Percentiles rank a stretch among this genome's conserved stretches.
Conservation (phyloP, 1,284 basidiomycete genomes). For the Agroathelia rolfsii region DNA sequence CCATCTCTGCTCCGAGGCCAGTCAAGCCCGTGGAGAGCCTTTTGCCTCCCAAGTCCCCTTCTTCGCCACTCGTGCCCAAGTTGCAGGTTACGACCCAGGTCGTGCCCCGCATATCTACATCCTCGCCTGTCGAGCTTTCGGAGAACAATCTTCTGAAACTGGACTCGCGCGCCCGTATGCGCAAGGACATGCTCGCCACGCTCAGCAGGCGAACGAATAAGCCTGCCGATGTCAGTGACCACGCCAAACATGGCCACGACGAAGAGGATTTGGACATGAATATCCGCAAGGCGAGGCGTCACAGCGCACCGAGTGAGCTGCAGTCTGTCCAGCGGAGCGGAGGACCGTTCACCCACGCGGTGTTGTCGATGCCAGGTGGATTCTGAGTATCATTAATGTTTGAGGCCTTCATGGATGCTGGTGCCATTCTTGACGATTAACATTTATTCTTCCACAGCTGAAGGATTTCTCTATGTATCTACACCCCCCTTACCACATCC, state of each 20-base stretch:
- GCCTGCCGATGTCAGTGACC: constrained; percentile 17
- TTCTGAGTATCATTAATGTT: too few relatives aligned
- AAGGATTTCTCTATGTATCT: too few relatives aligned
- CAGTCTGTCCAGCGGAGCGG: constrained; percentile 23
- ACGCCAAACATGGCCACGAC: constrained; percentile 14
- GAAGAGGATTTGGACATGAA: constrained; percentile 27
- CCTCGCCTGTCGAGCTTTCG: constrained; percentile 37
- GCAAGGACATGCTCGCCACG: constrained; percentile 54
- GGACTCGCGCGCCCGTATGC: constrained; percentile 41
- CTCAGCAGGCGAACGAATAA: constrained; percentile 47
- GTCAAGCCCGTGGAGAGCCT: constrained; percentile 13
- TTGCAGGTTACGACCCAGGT: constrained; percentile 40
- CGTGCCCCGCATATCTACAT: constrained; percentile 33
- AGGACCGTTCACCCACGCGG: constrained; percentile 35
- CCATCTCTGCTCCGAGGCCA: constrained; percentile 14
- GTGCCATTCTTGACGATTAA: too few relatives aligned
- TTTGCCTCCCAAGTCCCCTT: constrained; percentile 24
- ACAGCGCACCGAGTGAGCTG: constrained; percentile 39
- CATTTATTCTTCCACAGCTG: too few relatives aligned
- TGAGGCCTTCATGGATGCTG: too few relatives aligned
- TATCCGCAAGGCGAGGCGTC: constrained; percentile 31
- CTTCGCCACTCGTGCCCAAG: constrained; percentile 27
- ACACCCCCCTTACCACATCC: too few relatives aligned
- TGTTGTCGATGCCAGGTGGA: constrained; percentile 34
- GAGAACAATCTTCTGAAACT: constrained; percentile 42